phyloP scores from a whole-genome alignment of 805 yeast species.

The Starmerella potacharoeniae region DNA sequence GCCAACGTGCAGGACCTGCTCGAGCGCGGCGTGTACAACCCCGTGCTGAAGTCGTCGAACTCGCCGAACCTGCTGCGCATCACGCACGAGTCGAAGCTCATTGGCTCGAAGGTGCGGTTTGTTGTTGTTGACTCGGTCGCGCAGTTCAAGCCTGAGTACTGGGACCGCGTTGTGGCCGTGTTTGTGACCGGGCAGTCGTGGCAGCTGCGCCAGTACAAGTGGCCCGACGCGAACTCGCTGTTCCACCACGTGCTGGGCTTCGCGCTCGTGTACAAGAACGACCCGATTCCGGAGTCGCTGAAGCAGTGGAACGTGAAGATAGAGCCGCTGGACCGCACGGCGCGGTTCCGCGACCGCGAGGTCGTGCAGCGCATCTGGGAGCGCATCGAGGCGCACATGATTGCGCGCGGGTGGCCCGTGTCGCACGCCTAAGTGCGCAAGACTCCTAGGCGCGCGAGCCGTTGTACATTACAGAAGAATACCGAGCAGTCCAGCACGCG shows the following conservation, averaged over 20 bases:
- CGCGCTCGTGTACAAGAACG: conserved; percentile 65
- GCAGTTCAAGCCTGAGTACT: conserved; percentile 84
- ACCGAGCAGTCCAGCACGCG: too few relatives aligned
- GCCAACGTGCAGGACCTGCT: conserved; percentile 56
- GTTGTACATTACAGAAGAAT: background rate
- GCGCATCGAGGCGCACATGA: conserved; percentile 60
- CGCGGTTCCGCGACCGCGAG: conserved; percentile 80
- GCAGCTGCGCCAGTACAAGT: conserved; percentile 86
- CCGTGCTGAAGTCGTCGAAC: conserved; percentile 32
- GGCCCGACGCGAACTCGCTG: conserved; percentile 64
- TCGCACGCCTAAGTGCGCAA: background rate
- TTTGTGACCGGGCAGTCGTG: conserved; percentile 95
- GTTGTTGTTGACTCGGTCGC: conserved; percentile 83
- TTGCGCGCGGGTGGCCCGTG: conserved; percentile 46
- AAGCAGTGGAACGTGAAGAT: conserved; percentile 82
- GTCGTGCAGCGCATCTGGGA: conserved; percentile 80
- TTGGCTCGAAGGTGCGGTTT: conserved; percentile 48
- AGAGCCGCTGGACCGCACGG: conserved; percentile 65
- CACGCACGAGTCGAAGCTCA: conserved; percentile 42
- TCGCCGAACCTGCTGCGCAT: conserved; percentile 38
- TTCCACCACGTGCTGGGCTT: conserved; percentile 81
- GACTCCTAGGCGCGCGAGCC: too few relatives aligned
- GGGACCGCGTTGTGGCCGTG: conserved; percentile 94
- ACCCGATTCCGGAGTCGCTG: conserved; percentile 61
- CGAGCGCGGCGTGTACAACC: conserved; percentile 59